Conservation (phyloP, 768 basidiomycete species). For the Calocybe gangraenosa region DNA sequence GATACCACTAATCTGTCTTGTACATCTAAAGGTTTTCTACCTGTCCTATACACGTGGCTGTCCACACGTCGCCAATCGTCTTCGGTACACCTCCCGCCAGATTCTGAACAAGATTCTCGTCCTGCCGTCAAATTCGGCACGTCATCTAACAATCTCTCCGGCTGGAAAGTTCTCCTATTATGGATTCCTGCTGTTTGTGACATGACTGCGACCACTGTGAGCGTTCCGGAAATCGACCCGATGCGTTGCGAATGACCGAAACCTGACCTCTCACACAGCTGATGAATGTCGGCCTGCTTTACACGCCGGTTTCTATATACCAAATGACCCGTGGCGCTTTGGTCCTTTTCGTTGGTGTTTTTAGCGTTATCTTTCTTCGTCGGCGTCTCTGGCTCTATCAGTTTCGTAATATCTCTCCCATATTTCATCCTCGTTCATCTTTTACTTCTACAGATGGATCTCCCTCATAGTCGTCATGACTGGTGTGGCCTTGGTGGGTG, state of each 20-base stretch:
- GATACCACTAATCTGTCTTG: constrained; percentile 18
- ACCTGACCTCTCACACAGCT: constrained; percentile 33
- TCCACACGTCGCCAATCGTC: constrained; percentile 39
- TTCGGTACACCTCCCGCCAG: constrained; percentile 52
- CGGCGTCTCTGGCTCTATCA: constrained; percentile 87
- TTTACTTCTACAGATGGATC: constrained; percentile 61
- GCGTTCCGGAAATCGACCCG: constrained; percentile 25
- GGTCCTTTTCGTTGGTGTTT: constrained; percentile 88
- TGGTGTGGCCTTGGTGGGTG: constrained; percentile 82
- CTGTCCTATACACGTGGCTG: constrained; percentile 71
- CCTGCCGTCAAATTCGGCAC: constrained; percentile 28
- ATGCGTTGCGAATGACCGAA: constrained; percentile 3
- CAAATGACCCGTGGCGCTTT: constrained; percentile 95
- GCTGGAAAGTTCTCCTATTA: constrained; percentile 69
- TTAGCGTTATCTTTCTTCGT: constrained; percentile 88
- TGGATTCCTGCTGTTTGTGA: constrained; percentile 91
- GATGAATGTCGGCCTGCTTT: constrained; percentile 95
- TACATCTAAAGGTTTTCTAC: constrained; percentile 67
- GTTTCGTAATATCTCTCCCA: constrained; percentile 29
- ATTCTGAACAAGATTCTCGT: constrained; percentile 40
- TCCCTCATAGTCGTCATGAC: constrained; percentile 86
- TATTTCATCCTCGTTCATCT: constrained; percentile 5
- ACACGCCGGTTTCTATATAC: constrained; percentile 96
- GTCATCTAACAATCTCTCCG: constrained; percentile 45
- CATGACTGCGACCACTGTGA: constrained; percentile 85